These are phyloP conservation scores for Albugo laibachii DNA, from an alignment of 352 stramenopile species.

Conservation along the genomic window DNA sequence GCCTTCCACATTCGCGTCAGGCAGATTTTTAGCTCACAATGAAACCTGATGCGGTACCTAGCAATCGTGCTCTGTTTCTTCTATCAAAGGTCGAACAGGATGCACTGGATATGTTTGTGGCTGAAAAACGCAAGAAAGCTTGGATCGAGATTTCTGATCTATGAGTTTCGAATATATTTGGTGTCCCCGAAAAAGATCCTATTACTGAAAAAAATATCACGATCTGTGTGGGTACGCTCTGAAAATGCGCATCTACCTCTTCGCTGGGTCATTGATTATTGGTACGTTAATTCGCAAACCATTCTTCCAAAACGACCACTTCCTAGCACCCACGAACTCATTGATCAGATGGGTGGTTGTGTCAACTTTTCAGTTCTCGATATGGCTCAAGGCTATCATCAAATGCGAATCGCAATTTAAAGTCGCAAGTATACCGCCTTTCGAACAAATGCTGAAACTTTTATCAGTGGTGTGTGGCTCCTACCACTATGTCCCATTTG, in stretches of 20 bases:
- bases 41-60: conserved; percentile 6
- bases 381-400: conserved; percentile 3
- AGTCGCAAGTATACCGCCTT: conserved; percentile 3
- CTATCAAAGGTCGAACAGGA: conserved; percentile 6
- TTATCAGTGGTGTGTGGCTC: background rate
- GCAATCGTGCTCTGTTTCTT: conserved; percentile 3
- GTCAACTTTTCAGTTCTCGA: conserved; percentile 2
- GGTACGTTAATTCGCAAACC: conserved; percentile 6
- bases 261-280: conserved; percentile 7
- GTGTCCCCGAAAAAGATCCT: conserved; percentile 9
- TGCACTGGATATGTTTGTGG: conserved; percentile 1
- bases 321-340: conserved; percentile 9
- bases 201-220: conserved; percentile 1
- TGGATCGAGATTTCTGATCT: conserved; percentile 7
- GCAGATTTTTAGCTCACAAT: conserved; percentile 5
- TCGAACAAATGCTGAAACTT: background rate
- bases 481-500: too few relatives aligned
- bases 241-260: conserved; percentile 1
- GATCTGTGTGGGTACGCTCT: conserved; percentile 4
- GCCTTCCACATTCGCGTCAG: background rate
- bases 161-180: conserved; percentile 13
- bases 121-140: conserved; percentile 2
- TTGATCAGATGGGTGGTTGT: conserved; percentile 5
- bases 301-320: too few relatives aligned
- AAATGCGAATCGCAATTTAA: conserved; percentile 4